Base-by-base conservation (phyloP, 1,139 yeast species). In the Yamadazyma blattariae region DNA sequence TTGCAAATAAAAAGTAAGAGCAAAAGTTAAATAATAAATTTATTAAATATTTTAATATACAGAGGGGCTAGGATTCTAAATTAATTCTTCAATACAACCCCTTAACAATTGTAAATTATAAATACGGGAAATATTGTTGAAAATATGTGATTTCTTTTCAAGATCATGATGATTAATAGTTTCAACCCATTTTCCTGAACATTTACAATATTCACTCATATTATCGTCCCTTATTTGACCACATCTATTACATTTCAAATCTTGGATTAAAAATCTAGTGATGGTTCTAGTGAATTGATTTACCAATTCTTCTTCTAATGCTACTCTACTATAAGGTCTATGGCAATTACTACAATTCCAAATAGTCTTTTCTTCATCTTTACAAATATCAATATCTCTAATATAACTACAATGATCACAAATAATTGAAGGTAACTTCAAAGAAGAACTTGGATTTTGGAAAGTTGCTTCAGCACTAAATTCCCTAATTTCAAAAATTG, bases 111-210 rank as follows among this genome's bases (percentile, higher is more conserved):
- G 77, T 46, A 89, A 66, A 24, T 78, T 82, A 56, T 76, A 86
- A 36, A 60, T 73, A 12, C 64, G 60, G 0, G 94, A 78, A 15
- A 88, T 79, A 38, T 77, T 80, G 18, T 61, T 61, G 55, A 74
- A 86, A 0, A 79, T 67, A 10, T 58, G 60, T 6, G 81, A 51
- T 35, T 66, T 66, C 33, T 62, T 62, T 22, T 65, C 61, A 6
- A 88, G 55, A 0, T 69, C 73, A 3, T 54, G 60, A 34, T 68
- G 63, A 10, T 69, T 54, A 17, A 81, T 55, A 0, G 87, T 78
- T 36, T 79, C 83, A 1, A 59, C 63, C 96, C 96, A 92, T 24
- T 62, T 57, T 3, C 99, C 98, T 0, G 98, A 89, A 56, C 98
- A 94, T 25, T 74, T 64, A 58, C 98, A 94, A 56, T 81, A 80